phyloP scores from a whole-genome alignment of 768 basidiomycete species.

The Russula emetica region DNA sequence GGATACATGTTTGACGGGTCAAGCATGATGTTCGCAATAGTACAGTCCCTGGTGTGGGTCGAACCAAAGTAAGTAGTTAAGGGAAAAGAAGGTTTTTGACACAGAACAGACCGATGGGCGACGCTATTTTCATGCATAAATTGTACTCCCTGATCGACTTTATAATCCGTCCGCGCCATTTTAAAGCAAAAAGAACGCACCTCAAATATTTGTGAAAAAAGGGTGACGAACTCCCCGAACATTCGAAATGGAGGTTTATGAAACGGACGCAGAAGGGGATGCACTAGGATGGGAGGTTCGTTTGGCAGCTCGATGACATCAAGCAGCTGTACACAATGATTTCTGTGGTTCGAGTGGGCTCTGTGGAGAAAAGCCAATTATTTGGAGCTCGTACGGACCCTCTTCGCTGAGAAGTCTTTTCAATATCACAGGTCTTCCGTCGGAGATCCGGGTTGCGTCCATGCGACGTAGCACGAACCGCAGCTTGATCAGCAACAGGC shows the following conservation, averaged over 20 bases:
- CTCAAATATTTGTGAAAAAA: slow-evolving; percentile 30
- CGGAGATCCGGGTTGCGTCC: no score
- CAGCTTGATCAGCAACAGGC: no score
- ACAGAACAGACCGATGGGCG: slow-evolving; percentile 19
- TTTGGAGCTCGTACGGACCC: slow-evolving; percentile 17
- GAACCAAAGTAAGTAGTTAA: accelerated
- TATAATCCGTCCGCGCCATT: no score
- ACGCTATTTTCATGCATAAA: slow-evolving; percentile 3
- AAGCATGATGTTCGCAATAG: slow-evolving; percentile 15
- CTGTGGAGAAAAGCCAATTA: slow-evolving; percentile 7
- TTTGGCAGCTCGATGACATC: slow-evolving; percentile 9
- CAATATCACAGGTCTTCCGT: slow-evolving; percentile 1
- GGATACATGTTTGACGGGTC: slow-evolving; percentile 22
- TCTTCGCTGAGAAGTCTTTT: neutral
- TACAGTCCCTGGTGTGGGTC: slow-evolving; percentile 8
- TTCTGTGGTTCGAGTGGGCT: slow-evolving; percentile 4
- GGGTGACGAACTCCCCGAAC: slow-evolving; percentile 30
- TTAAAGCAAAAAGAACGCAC: neutral
- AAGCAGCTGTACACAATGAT: neutral
- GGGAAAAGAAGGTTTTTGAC: no score
- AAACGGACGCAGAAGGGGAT: slow-evolving; percentile 31
- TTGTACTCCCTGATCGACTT: neutral
- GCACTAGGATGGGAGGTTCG: slow-evolving; percentile 26
- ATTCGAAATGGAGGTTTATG: slow-evolving; percentile 30
- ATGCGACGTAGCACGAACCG: no score